These are phyloP conservation scores for Dendrobium chrysotoxum DNA, from an alignment of 106 monocot genomes.

Conservation along the genomic window DNA sequence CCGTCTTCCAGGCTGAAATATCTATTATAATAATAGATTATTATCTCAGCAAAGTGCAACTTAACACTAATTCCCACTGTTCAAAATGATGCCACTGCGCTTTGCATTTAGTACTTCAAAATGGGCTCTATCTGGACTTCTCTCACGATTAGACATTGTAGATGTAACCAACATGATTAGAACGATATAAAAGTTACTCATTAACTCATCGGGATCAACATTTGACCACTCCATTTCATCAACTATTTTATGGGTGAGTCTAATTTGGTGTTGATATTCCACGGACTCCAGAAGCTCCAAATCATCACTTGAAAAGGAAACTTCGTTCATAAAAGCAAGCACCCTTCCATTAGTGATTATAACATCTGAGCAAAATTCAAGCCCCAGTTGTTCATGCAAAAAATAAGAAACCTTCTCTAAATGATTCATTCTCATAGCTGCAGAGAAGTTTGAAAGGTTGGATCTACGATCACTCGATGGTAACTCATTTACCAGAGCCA, in stretches of 20 bases:
- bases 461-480: conserved; percentile 47
- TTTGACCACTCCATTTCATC: conserved; percentile 61
- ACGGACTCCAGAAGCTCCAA: conserved; percentile 72
- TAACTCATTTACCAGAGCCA: conserved; percentile 55
- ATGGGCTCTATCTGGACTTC: conserved; percentile 73
- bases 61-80: conserved; percentile 15
- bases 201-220: conserved; percentile 79
- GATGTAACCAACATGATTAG: conserved; percentile 78
- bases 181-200: conserved; percentile 84
- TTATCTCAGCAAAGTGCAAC: conserved; percentile 46
- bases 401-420: conserved; percentile 53
- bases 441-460: conserved; percentile 37
- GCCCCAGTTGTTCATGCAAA: conserved; percentile 38
- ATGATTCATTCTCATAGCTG: conserved; percentile 28
- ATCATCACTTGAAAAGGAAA: conserved; percentile 69
- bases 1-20: conserved; percentile 50
- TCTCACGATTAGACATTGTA: conserved; percentile 66
- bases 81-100: too few relatives aligned
- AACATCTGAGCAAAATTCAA: conserved; percentile 54
- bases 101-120: conserved; percentile 91
- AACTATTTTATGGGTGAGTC: conserved; percentile 61
- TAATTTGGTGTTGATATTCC: conserved; percentile 66
- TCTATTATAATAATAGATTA: conserved; percentile 46
- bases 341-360: conserved; percentile 96
- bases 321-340: conserved; percentile 32